Evolutionary conservation across 331 rosid genomes (phyloP).

Genomic region (Telfairia occidentalis): DNA sequence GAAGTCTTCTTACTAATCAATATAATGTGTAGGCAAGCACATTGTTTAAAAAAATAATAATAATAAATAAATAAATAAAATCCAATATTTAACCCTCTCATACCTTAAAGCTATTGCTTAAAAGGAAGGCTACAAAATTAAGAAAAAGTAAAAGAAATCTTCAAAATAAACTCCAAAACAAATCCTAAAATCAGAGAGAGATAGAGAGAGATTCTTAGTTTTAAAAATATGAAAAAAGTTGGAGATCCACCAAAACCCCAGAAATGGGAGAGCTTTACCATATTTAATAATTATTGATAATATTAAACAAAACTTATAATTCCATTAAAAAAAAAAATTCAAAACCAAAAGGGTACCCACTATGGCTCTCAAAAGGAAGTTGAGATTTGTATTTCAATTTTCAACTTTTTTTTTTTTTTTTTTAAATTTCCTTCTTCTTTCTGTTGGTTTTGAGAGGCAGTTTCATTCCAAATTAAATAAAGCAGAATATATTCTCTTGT

Average conservation of each 20-base stretch:
- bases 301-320: neutral
- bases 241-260: neutral
- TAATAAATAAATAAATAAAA: too few species aligned
- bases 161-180: neutral
- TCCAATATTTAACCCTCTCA: neutral
- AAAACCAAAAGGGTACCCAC: neutral
- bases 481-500: slow-evolving; percentile 15
- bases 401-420: neutral
- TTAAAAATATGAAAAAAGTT: neutral
- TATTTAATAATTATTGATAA: neutral
- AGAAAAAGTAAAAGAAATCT: neutral
- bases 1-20: too few species aligned
- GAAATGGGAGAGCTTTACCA: neutral
- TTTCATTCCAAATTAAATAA: slow-evolving; percentile 5
- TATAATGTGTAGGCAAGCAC: too few species aligned
- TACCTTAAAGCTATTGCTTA: neutral
- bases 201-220: neutral
- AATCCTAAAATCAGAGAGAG: neutral
- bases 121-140: neutral
- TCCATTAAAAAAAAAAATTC: neutral
- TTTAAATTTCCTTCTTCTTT: too few species aligned
- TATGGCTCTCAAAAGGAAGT: neutral
- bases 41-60: too few species aligned
- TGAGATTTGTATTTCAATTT: neutral
- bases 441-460: neutral